Evolutionary conservation across 495 filamentous ascomycete genomes (phyloP).

Genomic region (Penicillium pulvis): DNA sequence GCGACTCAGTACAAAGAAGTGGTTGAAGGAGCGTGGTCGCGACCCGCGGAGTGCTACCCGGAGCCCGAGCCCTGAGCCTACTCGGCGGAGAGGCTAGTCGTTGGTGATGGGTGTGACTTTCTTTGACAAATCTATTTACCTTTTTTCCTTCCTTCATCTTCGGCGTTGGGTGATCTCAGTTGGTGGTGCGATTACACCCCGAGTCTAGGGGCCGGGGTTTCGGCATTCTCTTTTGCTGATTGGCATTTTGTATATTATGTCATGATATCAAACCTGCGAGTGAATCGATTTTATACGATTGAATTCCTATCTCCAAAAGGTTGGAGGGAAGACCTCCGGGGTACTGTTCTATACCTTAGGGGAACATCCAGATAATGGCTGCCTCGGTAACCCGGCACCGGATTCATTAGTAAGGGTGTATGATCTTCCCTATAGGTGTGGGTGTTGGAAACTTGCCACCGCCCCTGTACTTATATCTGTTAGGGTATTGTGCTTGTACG

Average conservation of each 20-base stretch:
- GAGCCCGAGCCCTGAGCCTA: conserved; percentile 77
- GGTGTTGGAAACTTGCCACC: too few relatives aligned
- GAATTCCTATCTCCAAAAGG: background rate
- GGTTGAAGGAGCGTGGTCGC: conserved; percentile 81
- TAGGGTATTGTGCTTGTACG: too few relatives aligned
- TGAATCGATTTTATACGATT: conserved; percentile 14
- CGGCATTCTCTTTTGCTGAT: conserved; percentile 23
- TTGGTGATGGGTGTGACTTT: conserved; percentile 6
- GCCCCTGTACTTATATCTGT: too few relatives aligned
- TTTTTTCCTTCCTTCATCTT: conserved; percentile 16
- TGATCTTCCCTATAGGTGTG: too few relatives aligned
- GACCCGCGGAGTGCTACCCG: conserved; percentile 79
- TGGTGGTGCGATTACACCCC: conserved; percentile 20
- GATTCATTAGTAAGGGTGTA: too few relatives aligned
- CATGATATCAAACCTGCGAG: conserved; percentile 29
- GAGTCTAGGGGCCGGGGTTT: conserved; percentile 13
- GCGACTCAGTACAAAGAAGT: conserved; percentile 89
- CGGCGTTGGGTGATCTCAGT: conserved; percentile 37
- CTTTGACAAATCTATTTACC: conserved; percentile 7
- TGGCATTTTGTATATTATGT: conserved; percentile 22
- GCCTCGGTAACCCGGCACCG: too few relatives aligned
- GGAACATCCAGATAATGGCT: too few relatives aligned
- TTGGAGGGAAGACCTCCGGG: background rate
- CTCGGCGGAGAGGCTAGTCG: conserved; percentile 63
- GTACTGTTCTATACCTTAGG: too few relatives aligned